Conservation (phyloP, 352 stramenopile genomes). For the Nothophytophthora sp. region DNA sequence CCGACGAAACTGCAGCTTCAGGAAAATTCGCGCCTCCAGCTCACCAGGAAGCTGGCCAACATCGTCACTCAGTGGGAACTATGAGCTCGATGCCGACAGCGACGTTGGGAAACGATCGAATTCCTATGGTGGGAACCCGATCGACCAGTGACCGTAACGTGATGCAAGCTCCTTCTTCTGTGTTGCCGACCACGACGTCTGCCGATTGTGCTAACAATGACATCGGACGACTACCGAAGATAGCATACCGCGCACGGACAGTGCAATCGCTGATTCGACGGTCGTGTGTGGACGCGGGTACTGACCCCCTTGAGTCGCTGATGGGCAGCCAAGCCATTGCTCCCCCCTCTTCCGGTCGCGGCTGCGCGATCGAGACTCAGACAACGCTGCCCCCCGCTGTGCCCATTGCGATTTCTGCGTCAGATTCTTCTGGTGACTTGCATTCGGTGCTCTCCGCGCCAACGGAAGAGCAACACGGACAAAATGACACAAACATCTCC, state of each 20-base stretch:
- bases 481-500: constrained; percentile 1
- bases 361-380: constrained; percentile 54
- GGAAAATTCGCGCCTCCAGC: constrained; percentile 1
- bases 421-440: constrained; percentile 3
- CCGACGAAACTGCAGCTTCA: neutral
- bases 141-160: constrained; percentile 1
- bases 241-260: constrained; percentile 19
- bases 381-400: constrained; percentile 39
- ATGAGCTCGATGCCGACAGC: constrained; percentile 8
- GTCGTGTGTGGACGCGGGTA: constrained; percentile 47
- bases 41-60: constrained; percentile 4
- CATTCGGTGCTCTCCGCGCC: neutral
- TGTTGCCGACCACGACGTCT: neutral
- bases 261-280: constrained; percentile 28
- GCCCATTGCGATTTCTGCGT: constrained; percentile 24
- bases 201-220: constrained; percentile 4
- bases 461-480: neutral
- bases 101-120: constrained; percentile 2
- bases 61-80: constrained; percentile 1
- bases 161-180: neutral
- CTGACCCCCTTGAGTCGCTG: constrained; percentile 59
- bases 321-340: constrained; percentile 18
- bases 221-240: constrained; percentile 9
- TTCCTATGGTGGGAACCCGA: constrained; percentile 2
- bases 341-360: neutral